These are phyloP conservation scores for Tephrocybe sp. DNA, from an alignment of 768 basidiomycete species.

Conservation along the genomic window DNA sequence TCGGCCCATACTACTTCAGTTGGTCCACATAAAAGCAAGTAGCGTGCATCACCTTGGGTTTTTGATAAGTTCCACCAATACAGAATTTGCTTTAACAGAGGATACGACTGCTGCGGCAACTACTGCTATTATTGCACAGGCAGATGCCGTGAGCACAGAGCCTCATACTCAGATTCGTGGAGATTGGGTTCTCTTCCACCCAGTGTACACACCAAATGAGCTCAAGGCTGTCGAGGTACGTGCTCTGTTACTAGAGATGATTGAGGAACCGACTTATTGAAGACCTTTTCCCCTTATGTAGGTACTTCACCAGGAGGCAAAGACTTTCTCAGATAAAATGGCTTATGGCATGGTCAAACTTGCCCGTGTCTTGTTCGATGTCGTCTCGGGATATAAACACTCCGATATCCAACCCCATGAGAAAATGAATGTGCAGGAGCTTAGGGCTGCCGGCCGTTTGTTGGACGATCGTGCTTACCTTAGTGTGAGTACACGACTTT, in stretches of 20 bases:
- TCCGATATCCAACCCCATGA: conserved; percentile 56
- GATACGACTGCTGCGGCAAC: conserved; percentile 18
- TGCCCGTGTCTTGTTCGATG: conserved; percentile 69
- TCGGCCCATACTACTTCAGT: conserved; percentile 18
- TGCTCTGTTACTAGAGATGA: not conserved
- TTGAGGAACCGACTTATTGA: not conserved
- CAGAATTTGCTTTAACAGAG: conserved; percentile 4
- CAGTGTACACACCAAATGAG: conserved; percentile 80
- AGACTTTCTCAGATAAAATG: conserved; percentile 69
- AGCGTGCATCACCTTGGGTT: not conserved
- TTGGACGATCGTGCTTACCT: conserved; percentile 80
- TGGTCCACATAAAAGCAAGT: conserved; percentile 20
- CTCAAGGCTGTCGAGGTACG: conserved; percentile 68
- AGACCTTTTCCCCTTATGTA: conserved; percentile 19
- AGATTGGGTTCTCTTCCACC: conserved; percentile 92
- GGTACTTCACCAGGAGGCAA: conserved; percentile 69
- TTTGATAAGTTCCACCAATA: conserved; percentile 1
- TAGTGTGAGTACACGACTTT: conserved; percentile 38
- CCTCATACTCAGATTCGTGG: conserved; percentile 59
- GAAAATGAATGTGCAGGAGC: conserved; percentile 67
- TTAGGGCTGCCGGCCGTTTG: conserved; percentile 71
- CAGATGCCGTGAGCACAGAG: conserved; percentile 50
- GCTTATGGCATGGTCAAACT: conserved; percentile 63
- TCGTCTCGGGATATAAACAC: conserved; percentile 85
- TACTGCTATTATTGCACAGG: conserved; percentile 31